Conservation (phyloP, 352 stramenopile genomes). For the Globisporangium rhizosaccharum region DNA sequence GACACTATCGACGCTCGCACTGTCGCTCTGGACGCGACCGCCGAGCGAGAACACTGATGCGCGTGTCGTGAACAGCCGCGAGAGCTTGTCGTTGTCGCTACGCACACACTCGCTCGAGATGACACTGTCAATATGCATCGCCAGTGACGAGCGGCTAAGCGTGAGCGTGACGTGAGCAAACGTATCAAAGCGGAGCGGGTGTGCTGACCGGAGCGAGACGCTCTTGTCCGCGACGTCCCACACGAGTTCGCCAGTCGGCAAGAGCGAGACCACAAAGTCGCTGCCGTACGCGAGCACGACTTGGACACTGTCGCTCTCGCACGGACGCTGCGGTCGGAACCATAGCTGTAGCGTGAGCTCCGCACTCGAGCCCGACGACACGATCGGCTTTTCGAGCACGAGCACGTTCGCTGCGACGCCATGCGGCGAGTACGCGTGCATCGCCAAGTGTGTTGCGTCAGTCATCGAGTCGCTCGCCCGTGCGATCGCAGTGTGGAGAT, state of each 20-base stretch:
- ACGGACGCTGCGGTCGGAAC: constrained; percentile 27
- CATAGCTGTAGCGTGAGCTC: constrained; percentile 70
- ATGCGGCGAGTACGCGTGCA: constrained; percentile 51
- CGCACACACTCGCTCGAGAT: constrained; percentile 30
- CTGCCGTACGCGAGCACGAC: constrained; percentile 53
- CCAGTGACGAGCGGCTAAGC: constrained; percentile 30
- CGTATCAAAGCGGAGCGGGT: constrained; percentile 30
- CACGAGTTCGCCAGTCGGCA: constrained; percentile 30
- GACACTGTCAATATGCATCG: constrained; percentile 41
- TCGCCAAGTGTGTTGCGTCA: constrained; percentile 36
- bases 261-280: constrained; percentile 54
- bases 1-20: constrained; percentile 20
- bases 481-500: constrained; percentile 29
- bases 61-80: constrained; percentile 22
- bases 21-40: constrained; percentile 29
- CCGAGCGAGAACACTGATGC: constrained; percentile 42
- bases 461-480: constrained; percentile 44
- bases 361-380: constrained; percentile 44
- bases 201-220: constrained; percentile 30
- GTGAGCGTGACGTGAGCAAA: constrained; percentile 64
- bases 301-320: constrained; percentile 24
- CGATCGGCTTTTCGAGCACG: constrained; percentile 52
- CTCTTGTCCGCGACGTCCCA: constrained; percentile 43
- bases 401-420: constrained; percentile 44
- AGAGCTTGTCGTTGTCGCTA: constrained; percentile 1